Percentiles rank a stretch among this genome's conserved stretches.
Conservation (phyloP, 768 basidiomycete genomes). For the Dioszegia crocea region DNA sequence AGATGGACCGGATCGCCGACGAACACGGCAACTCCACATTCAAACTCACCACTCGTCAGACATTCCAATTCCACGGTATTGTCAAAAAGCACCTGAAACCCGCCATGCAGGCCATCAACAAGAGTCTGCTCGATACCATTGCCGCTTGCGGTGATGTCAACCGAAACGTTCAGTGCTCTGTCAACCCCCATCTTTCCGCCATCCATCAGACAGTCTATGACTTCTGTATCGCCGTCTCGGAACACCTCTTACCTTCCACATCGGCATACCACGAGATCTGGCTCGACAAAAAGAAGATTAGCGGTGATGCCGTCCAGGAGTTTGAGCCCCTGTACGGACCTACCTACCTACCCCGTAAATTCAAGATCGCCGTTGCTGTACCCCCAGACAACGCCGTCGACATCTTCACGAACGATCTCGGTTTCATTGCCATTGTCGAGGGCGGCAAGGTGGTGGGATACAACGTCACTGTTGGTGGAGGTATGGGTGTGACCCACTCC, state of each 20-base stretch:
- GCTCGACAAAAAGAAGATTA: constrained; percentile 95
- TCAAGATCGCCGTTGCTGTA: constrained; percentile 94
- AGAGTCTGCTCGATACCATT: constrained; percentile 82
- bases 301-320: constrained; percentile 88
- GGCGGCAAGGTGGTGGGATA: constrained; percentile 79
- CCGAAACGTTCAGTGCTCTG: constrained; percentile 86
- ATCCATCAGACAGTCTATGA: constrained; percentile 77
- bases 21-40: constrained; percentile 89
- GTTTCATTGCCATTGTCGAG: constrained; percentile 87
- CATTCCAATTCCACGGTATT: constrained; percentile 99
- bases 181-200: constrained; percentile 82
- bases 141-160: constrained; percentile 98
- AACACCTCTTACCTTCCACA: constrained; percentile 80
- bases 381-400: constrained; percentile 97
- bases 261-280: constrained; percentile 98
- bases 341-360: constrained; percentile 93
- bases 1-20: constrained; percentile 93
- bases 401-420: constrained; percentile 82
- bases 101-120: constrained; percentile 93
- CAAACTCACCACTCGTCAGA: constrained; percentile 95
- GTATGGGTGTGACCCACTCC: constrained; percentile 98
- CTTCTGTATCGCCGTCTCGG: constrained; percentile 77
- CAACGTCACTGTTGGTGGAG: constrained; percentile 90
- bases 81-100: constrained; percentile 95
- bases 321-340: constrained; percentile 96